Conservation (phyloP, 441 rosid species). For the Populus tomentosa region DNA sequence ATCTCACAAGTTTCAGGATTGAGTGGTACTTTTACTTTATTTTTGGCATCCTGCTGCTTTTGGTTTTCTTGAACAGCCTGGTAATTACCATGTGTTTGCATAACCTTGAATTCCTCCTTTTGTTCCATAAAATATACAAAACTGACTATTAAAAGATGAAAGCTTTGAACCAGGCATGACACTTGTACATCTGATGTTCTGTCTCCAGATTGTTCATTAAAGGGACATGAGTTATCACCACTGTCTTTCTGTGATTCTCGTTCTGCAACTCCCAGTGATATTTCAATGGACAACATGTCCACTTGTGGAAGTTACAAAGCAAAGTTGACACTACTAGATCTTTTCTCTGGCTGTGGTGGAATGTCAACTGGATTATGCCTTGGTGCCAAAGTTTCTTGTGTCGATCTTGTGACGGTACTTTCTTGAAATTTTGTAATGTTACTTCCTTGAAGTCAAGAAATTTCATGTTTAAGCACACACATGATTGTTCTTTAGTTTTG, state of each 20-base stretch:
- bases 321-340: slow-evolving; percentile 63
- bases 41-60: not conserved
- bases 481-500: slow-evolving; percentile 14
- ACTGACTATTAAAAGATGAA: not conserved
- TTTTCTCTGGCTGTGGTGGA: slow-evolving; percentile 96
- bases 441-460: slow-evolving; percentile 6
- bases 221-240: slow-evolving; percentile 24
- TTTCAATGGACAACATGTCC: slow-evolving; percentile 23
- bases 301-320: slow-evolving; percentile 30
- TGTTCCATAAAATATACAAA: not conserved
- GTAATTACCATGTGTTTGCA: not conserved
- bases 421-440: slow-evolving; percentile 19
- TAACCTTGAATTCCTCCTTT: not conserved
- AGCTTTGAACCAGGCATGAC: not conserved
- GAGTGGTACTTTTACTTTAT: not conserved
- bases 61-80: not conserved
- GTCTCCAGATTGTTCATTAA: slow-evolving; percentile 40
- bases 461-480: slow-evolving; percentile 19
- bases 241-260: slow-evolving; percentile 19
- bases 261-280: slow-evolving; percentile 18
- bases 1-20: not conserved
- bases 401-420: slow-evolving; percentile 72
- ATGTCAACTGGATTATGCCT: slow-evolving; percentile 91
- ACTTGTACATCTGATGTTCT: slow-evolving; percentile 8
- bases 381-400: slow-evolving; percentile 71